Evolutionary conservation across 192 early-diverging fungal species (phyloP).

Genomic region (Coemansia reversa): DNA sequence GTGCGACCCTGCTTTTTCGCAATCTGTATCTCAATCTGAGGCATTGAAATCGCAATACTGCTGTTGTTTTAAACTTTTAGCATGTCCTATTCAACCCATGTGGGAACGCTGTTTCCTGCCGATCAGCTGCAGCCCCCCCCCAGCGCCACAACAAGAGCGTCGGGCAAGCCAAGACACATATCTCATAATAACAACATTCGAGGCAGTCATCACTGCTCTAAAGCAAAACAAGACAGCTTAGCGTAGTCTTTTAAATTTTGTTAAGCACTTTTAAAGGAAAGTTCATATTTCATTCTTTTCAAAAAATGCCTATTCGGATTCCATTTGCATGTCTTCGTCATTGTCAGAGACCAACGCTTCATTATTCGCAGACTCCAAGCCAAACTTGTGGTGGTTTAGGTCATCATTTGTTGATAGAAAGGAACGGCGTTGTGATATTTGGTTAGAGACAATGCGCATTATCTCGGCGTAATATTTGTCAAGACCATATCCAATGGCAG

Average conservation of each 20-base stretch:
- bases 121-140: no score
- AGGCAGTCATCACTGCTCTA: no score
- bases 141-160: no score
- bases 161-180: no score
- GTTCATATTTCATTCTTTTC: background rate
- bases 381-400: background rate
- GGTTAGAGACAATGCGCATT: constrained; percentile 30
- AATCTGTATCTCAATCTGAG: no score
- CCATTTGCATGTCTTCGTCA: constrained; percentile 27
- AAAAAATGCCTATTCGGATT: constrained; percentile 20
- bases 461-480: constrained; percentile 35
- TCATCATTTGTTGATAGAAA: background rate
- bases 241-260: background rate
- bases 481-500: constrained; percentile 26
- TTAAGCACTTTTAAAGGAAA: no score
- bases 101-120: no score
- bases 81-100: no score
- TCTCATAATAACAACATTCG: no score
- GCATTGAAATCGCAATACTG: no score
- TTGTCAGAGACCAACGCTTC: constrained; percentile 8
- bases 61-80: no score
- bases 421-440: background rate
- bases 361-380: background rate
- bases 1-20: no score
- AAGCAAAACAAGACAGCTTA: constrained; percentile 14